Base-by-base conservation (phyloP, 148 eudicot species). In the Dianthus caryophyllus region DNA sequence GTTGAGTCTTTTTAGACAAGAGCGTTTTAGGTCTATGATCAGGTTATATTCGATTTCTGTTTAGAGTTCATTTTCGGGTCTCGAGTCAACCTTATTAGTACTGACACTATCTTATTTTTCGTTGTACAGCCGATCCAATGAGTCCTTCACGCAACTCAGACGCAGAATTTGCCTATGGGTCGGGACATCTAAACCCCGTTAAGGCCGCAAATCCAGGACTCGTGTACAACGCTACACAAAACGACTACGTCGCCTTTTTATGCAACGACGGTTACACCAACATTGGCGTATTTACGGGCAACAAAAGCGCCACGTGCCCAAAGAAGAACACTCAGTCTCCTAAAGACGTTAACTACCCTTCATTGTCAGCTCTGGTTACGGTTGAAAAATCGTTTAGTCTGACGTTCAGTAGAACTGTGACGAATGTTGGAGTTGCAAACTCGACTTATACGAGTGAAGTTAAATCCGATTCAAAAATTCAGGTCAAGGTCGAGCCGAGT, bases 181-280 rank as follows among this genome's bases (percentile, higher is more conserved):
- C 48, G 11, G 70, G 70, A 15, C 49, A 61, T 60, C 4, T 60
- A 10, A 56, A 86, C 71, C 88, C 90, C 0, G 15, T 74, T 4
- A 75, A 60, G 9, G 88, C 87, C 1, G n/a, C 65, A 25, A 17
- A 84, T 27, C 88, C 88, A 0, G 96, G 96, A 13, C 85, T 85
- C 8, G 73, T 88, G 0, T 88, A 78, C 26, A 85, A 85, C 38
- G 43, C 85, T 2, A 30, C 54, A 4, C 33, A 46, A 26, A 57
- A 73, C 1, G 87, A 85, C 52, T 85, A 84, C 60, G 25, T 79
- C 0, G 20, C 51, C 5, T 63, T 82, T 54, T 68, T 84, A 2
- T 85, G 95, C 57, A 54, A 46, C 3, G 2, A 53, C 24, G 84
- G 81, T 0, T 75, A 71, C 30, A n/a, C 2, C 16, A 17, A 24